Percentiles rank a stretch among this genome's conserved stretches.
Evolutionary conservation across 176 grass and related monocot species (phyloP).

Genomic region (Saccharum officinarum): DNA sequence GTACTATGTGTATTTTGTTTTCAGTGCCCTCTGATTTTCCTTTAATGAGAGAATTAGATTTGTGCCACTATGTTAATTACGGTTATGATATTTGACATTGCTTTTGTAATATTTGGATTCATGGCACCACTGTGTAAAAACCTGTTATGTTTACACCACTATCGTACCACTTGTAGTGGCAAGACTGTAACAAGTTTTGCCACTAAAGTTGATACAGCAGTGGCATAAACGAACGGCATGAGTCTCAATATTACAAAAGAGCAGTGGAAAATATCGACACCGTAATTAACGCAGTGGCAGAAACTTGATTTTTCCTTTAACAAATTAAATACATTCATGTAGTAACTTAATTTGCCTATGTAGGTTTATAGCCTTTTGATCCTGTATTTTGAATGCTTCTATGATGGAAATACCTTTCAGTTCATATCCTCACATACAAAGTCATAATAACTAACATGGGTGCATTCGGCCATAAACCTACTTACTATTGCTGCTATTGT

Average conservation of each 20-base stretch:
- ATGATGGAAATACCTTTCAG: background rate
- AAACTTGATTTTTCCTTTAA: background rate
- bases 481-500: background rate
- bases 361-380: background rate
- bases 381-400: background rate
- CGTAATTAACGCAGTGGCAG: background rate
- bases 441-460: background rate
- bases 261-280: background rate
- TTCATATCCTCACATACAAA: background rate
- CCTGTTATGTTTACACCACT: background rate
- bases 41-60: background rate
- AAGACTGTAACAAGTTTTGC: background rate
- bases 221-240: background rate
- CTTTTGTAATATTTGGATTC: background rate
- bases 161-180: background rate
- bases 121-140: background rate
- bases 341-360: background rate
- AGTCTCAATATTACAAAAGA: background rate
- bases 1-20: conserved; percentile 42
- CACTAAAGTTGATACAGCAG: background rate
- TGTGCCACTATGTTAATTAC: background rate
- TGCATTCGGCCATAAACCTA: background rate
- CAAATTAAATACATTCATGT: background rate
- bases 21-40: background rate
- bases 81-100: background rate